Evolutionary conservation across 1,284 basidiomycete species (phyloP), one percentile per base, ranked within the genome.

Genomic region (Hypsizygus ulmarius): DNA sequence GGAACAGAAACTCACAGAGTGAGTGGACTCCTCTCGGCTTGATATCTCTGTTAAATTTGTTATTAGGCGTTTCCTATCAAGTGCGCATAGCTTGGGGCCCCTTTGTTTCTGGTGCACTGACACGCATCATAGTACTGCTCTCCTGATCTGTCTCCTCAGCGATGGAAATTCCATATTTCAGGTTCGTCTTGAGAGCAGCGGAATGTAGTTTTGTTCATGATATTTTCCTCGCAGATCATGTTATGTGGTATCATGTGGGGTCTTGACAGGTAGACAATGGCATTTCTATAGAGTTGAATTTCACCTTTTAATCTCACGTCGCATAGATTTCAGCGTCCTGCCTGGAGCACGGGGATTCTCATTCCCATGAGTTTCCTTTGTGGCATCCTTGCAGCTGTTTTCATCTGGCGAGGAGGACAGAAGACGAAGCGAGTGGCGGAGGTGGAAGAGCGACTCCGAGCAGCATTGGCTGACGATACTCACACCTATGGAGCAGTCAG

Each of bases 121-220:
- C 21, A 21, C n/a, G 10, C 50, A 60, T 49, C 29, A 48, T 45
- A 87, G 76, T 59, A 78, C 73, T 50, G 85, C 79, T 18, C 71
- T 84, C 36, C 65, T 74, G 54, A 87, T 88, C 41, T 83, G 82
- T 56, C 68, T 80, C 29, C 64, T 90, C 49, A 89, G 87, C 65
- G 88, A 90, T 59, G 80, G 83, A 29, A 93, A 93, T 66, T 90
- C 87, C 1, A 66, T 90, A 46, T 93, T 93, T 64, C 90, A 93
- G 67, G 80, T 77, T 42, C 43, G 64, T 60, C 28, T 35, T 4
- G 8, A 25, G 6, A 18, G 10, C 5, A 16, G 38, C 14, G 35
- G 6, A 45, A 47, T 19, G 27, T 18, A 11, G 12, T 39, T 39
- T 41, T 32, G 30, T 39, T 34, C 29, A 30, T 33, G 19, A 53